A percentile compares a stretch with the other conserved stretches of the same genome.
phyloP scores from a whole-genome alignment of 768 basidiomycete genomes.

The Hericium coralloides region DNA sequence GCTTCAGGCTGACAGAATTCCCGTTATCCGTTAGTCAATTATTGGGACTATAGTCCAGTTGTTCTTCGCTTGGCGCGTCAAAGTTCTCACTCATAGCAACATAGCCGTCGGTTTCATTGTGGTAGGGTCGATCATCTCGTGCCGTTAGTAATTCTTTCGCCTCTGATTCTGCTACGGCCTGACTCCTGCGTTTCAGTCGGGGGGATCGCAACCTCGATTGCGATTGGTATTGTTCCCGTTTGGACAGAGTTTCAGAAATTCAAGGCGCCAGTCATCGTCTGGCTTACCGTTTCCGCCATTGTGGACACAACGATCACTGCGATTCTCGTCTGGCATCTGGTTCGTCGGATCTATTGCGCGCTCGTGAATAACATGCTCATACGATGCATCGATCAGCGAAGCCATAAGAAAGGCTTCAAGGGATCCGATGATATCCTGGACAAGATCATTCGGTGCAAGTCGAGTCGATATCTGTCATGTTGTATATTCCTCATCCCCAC shows the following conservation, averaged over 20 bases:
- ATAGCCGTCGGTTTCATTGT: neutral
- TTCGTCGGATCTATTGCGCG: neutral
- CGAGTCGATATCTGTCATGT: too few species aligned
- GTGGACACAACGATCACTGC: slow-evolving; percentile 12
- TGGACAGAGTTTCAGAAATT: slow-evolving; percentile 12
- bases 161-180: neutral
- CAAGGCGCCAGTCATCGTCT: slow-evolving; percentile 10
- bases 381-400: neutral
- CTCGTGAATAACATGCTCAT: neutral
- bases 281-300: slow-evolving; percentile 12
- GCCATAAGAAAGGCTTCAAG: slow-evolving; percentile 9
- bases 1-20: neutral
- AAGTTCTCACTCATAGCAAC: slow-evolving; percentile 1
- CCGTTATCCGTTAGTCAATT: neutral
- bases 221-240: slow-evolving; percentile 7
- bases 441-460: slow-evolving; percentile 12
- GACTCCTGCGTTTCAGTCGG: slow-evolving; percentile 5
- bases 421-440: slow-evolving; percentile 13
- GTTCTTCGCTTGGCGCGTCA: slow-evolving; percentile 10
- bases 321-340: slow-evolving; percentile 13
- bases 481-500: neutral
- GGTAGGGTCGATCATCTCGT: slow-evolving; percentile 1
- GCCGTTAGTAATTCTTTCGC: neutral
- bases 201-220: slow-evolving; percentile 13
- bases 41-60: slow-evolving; percentile 6